A percentile compares a stretch with the other conserved stretches of the same genome.
Conservation (phyloP, 768 basidiomycete genomes). For the Podaxis sp. region DNA sequence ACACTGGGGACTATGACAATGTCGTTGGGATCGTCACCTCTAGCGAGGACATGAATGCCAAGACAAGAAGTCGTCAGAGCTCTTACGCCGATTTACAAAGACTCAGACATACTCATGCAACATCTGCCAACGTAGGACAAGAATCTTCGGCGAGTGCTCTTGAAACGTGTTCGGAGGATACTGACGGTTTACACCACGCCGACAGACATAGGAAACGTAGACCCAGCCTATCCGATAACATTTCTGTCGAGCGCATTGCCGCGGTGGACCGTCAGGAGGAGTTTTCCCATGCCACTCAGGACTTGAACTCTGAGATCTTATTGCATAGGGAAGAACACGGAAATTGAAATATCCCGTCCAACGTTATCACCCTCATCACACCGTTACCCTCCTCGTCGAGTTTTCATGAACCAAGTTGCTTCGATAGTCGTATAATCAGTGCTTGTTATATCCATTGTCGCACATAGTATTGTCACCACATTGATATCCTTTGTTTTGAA, state of each 20-base stretch:
- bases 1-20: slow-evolving; percentile 89
- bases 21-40: slow-evolving; percentile 67
- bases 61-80: slow-evolving; percentile 59
- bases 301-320: slow-evolving; percentile 62
- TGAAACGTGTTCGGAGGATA: slow-evolving; percentile 25
- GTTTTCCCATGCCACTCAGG: slow-evolving; percentile 64
- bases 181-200: slow-evolving; percentile 44
- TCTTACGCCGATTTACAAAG: slow-evolving; percentile 84
- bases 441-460: background rate
- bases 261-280: slow-evolving; percentile 52
- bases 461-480: background rate
- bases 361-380: background rate
- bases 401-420: background rate
- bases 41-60: slow-evolving; percentile 40
- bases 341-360: background rate
- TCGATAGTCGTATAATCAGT: background rate
- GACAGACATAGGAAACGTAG: slow-evolving; percentile 50
- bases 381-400: background rate
- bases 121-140: slow-evolving; percentile 11
- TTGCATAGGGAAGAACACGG: slow-evolving; percentile 27
- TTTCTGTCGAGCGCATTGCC: slow-evolving; percentile 64
- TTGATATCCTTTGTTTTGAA: background rate
- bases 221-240: slow-evolving; percentile 61
- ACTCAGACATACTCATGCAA: slow-evolving; percentile 41
- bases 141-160: slow-evolving; percentile 13